phyloP scores from a whole-genome alignment of 768 basidiomycete species.

The Strobilomyces dryophilus region DNA sequence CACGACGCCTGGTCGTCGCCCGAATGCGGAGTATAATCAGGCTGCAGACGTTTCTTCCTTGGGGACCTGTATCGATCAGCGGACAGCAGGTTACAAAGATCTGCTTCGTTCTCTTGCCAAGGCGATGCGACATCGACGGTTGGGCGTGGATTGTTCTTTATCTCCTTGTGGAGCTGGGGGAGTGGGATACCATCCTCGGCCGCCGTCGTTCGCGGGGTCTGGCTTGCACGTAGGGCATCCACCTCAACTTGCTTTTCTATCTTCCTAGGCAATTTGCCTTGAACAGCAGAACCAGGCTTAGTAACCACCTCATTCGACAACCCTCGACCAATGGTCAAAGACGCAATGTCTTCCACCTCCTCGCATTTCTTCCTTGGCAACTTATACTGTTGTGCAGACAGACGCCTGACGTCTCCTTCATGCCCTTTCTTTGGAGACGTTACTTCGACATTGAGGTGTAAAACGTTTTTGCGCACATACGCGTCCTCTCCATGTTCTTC shows the following conservation, averaged over 20 bases:
- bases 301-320: not conserved
- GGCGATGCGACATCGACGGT: not conserved
- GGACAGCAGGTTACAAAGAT: not conserved
- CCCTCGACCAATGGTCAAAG: no score
- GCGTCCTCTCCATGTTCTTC: not conserved
- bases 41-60: not conserved
- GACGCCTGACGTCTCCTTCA: not conserved
- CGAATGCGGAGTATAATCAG: not conserved
- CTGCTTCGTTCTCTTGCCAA: not conserved
- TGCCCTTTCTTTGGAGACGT: not conserved
- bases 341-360: not conserved
- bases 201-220: no score
- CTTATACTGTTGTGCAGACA: not conserved
- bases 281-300: not conserved
- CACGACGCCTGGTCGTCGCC: not conserved
- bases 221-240: no score
- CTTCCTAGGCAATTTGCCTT: not conserved
- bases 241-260: no score
- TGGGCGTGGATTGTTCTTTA: not conserved
- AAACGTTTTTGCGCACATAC: not conserved
- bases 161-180: no score
- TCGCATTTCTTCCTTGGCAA: not conserved
- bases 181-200: no score
- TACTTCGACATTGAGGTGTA: not conserved
- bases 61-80: not conserved